A percentile compares a stretch with the other conserved stretches of the same genome.
Conservation (phyloP, 805 yeast species). For the Monosporozyma aquatica region DNA sequence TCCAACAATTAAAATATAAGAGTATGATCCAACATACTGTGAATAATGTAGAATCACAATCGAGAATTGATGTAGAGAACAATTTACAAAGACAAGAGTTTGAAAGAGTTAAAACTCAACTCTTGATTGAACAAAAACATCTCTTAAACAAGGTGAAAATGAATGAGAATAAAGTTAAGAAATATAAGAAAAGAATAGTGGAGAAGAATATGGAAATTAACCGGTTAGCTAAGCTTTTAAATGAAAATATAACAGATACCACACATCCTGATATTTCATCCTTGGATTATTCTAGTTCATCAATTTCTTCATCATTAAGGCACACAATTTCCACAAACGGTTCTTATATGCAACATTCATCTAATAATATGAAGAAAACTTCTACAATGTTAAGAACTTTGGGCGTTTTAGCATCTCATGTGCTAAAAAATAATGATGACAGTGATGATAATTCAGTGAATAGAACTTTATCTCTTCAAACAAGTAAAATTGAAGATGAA, state of each 20-base stretch:
- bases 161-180: constrained; percentile 37
- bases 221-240: constrained; percentile 30
- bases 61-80: constrained; percentile 24
- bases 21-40: constrained; percentile 33
- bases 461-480: constrained; percentile 8
- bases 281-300: constrained; percentile 7
- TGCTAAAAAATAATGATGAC: constrained; percentile 30
- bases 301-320: constrained; percentile 5
- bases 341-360: not conserved
- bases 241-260: constrained; percentile 13
- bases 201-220: constrained; percentile 39
- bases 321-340: not conserved
- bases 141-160: constrained; percentile 32
- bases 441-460: constrained; percentile 10
- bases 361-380: constrained; percentile 2
- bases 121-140: constrained; percentile 28
- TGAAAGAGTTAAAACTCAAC: constrained; percentile 28
- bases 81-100: constrained; percentile 28
- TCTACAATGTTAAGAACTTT: constrained; percentile 38
- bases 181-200: constrained; percentile 36
- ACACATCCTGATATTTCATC: constrained; percentile 8
- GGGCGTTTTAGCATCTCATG: constrained; percentile 48
- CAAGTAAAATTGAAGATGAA: constrained; percentile 9
- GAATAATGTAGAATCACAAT: constrained; percentile 14
- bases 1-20: constrained; percentile 31